Conservation (phyloP, 1,139 yeast genomes). For the Yamadazyma taylorii region DNA sequence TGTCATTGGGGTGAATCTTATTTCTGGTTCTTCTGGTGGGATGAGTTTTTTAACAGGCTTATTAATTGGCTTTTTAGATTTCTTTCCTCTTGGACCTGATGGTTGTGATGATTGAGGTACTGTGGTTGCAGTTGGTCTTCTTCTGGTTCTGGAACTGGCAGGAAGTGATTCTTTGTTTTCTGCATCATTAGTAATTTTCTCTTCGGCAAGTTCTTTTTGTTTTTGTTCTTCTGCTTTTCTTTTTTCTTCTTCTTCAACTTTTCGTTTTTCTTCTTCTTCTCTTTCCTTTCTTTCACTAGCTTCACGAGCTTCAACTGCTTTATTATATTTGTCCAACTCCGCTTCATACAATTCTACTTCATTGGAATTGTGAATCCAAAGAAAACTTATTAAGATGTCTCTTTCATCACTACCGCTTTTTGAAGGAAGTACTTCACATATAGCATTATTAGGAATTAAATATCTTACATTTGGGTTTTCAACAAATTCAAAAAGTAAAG, state of each 20-base stretch:
- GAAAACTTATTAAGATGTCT: conserved; percentile 63
- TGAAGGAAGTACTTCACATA: conserved; percentile 58
- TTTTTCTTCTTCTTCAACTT: conserved; percentile 25
- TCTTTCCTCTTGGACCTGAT: conserved; percentile 15
- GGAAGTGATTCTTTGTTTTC: background rate
- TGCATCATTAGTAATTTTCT: conserved; percentile 10
- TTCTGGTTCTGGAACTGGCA: conserved; percentile 14
- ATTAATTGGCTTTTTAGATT: conserved; percentile 20
- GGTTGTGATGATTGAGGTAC: too few species aligned
- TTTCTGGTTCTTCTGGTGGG: conserved; percentile 41
- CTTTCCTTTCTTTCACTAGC: conserved; percentile 23
- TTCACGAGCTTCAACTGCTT: conserved; percentile 22
- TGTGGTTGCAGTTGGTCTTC: conserved; percentile 22
- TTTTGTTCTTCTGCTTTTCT: conserved; percentile 25
- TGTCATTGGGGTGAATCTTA: conserved; percentile 61
- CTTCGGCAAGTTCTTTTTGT: conserved; percentile 14
- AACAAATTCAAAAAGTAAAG: conserved; percentile 77
- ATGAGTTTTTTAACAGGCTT: conserved; percentile 25
- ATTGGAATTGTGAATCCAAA: conserved; percentile 56
- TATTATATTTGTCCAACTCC: conserved; percentile 31
- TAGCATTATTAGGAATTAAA: conserved; percentile 70
- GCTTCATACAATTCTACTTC: conserved; percentile 52
- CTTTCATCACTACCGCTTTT: conserved; percentile 24
- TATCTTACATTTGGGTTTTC: conserved; percentile 80
- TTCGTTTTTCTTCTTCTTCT: conserved; percentile 26